Percentiles rank a stretch among this genome's conserved stretches.
Evolutionary conservation across 2,329 filamentous ascomycete species (phyloP).

Genomic region (Colletotrichum theobromicola): DNA sequence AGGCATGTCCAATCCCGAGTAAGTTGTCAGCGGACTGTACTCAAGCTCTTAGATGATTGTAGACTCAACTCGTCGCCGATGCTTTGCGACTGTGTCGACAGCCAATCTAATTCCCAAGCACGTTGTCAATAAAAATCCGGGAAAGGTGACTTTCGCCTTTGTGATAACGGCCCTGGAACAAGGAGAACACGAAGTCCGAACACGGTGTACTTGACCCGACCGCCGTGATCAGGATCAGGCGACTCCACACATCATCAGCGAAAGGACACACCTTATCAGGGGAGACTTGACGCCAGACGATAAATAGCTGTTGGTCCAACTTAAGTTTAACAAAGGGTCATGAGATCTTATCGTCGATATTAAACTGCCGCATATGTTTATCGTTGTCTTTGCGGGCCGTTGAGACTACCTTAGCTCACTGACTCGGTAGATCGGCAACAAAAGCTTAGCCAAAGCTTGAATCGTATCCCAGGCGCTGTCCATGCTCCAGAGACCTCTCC

Average conservation of each 20-base stretch:
- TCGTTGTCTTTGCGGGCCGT: neutral
- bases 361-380: neutral
- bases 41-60: neutral
- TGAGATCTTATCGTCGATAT: neutral
- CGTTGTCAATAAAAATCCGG: accelerated
- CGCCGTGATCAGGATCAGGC: neutral
- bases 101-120: neutral
- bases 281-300: neutral
- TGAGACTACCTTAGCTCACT: neutral
- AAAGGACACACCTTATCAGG: neutral
- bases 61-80: neutral
- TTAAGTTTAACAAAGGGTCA: neutral
- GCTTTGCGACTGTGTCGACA: accelerated
- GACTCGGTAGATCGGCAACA: neutral
- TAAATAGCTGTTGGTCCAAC: neutral
- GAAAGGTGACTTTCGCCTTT: neutral
- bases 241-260: neutral
- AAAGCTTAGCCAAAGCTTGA: neutral
- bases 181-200: neutral
- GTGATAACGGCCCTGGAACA: neutral
- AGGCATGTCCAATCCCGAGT: neutral
- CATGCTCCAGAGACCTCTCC: neutral
- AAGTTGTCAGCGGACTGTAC: neutral
- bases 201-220: neutral
- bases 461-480: neutral